Evolutionary conservation across 441 rosid genomes (phyloP).

Genomic region (Melastoma candidum): DNA sequence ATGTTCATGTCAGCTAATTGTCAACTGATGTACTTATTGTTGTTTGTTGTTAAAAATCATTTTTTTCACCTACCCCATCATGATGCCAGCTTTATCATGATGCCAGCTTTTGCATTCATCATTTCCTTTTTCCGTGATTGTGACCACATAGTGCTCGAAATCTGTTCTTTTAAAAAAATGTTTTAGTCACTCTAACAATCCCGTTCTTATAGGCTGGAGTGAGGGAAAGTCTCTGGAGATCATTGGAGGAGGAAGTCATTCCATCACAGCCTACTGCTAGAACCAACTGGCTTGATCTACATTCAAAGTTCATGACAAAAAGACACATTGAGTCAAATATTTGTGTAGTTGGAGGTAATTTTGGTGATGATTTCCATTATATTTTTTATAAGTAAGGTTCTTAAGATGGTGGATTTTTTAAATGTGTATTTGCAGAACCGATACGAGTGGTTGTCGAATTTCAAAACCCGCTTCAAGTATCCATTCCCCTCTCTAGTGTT

Average conservation of each 20-base stretch:
- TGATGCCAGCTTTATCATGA: too few species aligned
- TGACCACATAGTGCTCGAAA: not conserved
- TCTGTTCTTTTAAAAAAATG: not conserved
- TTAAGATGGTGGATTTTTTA: constrained; percentile 4
- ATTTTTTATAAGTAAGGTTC: not conserved
- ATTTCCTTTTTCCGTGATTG: too few species aligned
- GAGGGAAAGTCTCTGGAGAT: constrained; percentile 70
- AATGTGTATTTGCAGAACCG: constrained; percentile 51
- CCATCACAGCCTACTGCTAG: constrained; percentile 66
- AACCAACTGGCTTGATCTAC: constrained; percentile 95
- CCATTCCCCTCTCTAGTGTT: constrained; percentile 60
- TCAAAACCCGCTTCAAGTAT: constrained; percentile 69
- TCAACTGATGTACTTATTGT: too few species aligned
- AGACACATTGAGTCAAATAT: constrained; percentile 62
- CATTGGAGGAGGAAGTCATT: constrained; percentile 83
- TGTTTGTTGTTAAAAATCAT: too few species aligned
- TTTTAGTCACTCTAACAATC: not conserved
- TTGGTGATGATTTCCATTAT: constrained; percentile 24
- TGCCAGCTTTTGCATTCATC: too few species aligned
- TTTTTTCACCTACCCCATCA: too few species aligned
- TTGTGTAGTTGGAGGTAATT: constrained; percentile 99
- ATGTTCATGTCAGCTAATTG: too few species aligned
- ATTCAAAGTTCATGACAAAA: constrained; percentile 65
- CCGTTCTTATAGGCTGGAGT: constrained; percentile 45
- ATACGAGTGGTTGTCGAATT: constrained; percentile 68